Evolutionary conservation across 495 filamentous ascomycete genomes (phyloP).

Genomic region (Amniculicola lignicola): DNA sequence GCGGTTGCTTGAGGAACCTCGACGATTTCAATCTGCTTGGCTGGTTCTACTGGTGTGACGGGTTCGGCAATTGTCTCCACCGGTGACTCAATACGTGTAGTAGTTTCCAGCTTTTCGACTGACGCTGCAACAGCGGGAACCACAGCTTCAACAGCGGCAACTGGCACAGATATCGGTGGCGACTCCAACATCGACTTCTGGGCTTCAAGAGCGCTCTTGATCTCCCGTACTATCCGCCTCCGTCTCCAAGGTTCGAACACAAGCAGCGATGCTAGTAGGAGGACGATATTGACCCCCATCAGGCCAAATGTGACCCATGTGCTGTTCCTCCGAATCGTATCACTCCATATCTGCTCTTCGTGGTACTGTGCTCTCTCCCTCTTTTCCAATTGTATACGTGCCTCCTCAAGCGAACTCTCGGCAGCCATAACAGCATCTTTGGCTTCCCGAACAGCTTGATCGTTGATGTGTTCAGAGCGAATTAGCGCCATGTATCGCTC

Average conservation of each 20-base stretch:
- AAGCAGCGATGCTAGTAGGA: slow-evolving; percentile 86
- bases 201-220: slow-evolving; percentile 78
- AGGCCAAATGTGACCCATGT: slow-evolving; percentile 98
- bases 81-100: not conserved
- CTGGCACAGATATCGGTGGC: slow-evolving; percentile 8
- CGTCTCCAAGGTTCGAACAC: slow-evolving; percentile 94
- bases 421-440: slow-evolving; percentile 66
- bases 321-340: slow-evolving; percentile 91
- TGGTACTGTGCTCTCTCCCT: slow-evolving; percentile 88
- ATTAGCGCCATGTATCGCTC: slow-evolving; percentile 94
- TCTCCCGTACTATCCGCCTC: slow-evolving; percentile 71
- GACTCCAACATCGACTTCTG: slow-evolving; percentile 39
- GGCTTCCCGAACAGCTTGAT: slow-evolving; percentile 76
- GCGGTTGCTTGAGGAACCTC: not conserved
- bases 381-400: slow-evolving; percentile 66
- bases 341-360: slow-evolving; percentile 98
- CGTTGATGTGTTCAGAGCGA: slow-evolving; percentile 86
- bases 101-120: slow-evolving; percentile 1
- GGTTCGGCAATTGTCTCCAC: not conserved
- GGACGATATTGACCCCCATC: slow-evolving; percentile 91
- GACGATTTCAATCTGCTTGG: no score
- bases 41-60: no score
- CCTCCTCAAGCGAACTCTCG: slow-evolving; percentile 74
- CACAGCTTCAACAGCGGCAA: slow-evolving; percentile 20
- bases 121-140: not conserved